Conservation (phyloP, 192 early-diverging fungal species). For the Rhizophagus sp. region DNA sequence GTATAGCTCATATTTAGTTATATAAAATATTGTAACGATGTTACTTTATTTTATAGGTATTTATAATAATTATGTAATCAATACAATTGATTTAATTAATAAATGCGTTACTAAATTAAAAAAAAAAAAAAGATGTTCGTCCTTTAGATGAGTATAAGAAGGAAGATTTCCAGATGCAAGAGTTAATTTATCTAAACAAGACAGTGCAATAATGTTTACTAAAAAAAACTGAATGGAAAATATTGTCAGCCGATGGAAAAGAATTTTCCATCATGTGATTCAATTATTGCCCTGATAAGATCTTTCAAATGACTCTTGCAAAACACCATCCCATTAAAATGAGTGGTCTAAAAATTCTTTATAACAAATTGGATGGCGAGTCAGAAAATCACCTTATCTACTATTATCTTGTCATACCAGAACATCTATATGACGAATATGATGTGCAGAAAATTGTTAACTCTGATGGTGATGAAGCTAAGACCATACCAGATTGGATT, state of each 20-base stretch:
- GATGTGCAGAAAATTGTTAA: background rate
- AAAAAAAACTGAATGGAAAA: background rate
- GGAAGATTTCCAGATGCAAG: background rate
- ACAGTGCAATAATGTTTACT: background rate
- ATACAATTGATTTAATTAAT: too few relatives aligned
- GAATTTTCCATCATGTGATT: constrained; percentile 6
- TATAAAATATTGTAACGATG: too few relatives aligned
- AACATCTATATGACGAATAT: background rate
- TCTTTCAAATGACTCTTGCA: constrained; percentile 18
- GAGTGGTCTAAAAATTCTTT: background rate
- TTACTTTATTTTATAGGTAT: too few relatives aligned
- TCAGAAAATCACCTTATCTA: background rate
- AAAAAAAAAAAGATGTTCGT: too few relatives aligned
- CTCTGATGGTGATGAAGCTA: background rate
- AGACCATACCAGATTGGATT: constrained; percentile 6
- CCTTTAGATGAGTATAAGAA: background rate
- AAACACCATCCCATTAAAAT: background rate
- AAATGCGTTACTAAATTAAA: too few relatives aligned
- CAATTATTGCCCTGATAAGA: constrained; percentile 9
- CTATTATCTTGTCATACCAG: constrained; percentile 17
- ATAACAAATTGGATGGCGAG: background rate
- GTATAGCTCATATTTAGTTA: too few relatives aligned
- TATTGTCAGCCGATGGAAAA: background rate
- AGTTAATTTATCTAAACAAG: background rate
- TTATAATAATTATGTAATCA: too few relatives aligned